A percentile compares a stretch with the other conserved stretches of the same genome.
Conservation (phyloP, 2,329 filamentous ascomycete genomes). For the Aspergillus novofumigatus region DNA sequence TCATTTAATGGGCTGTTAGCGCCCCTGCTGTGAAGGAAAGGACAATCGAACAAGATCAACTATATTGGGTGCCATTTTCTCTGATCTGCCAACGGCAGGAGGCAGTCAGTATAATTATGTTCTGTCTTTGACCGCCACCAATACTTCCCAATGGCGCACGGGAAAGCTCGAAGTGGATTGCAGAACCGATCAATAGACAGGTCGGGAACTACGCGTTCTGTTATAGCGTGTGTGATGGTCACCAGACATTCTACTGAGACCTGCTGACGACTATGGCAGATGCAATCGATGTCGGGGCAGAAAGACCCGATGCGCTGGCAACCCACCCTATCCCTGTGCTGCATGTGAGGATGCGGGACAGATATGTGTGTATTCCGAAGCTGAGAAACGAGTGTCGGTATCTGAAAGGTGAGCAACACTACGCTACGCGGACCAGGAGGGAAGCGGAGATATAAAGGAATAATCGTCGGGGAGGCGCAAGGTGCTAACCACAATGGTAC, state of each 20-base stretch:
- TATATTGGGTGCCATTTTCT: neutral
- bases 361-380: conserved; percentile 33
- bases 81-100: neutral
- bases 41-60: neutral
- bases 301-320: conserved; percentile 35
- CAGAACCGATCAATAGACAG: conserved; percentile 18
- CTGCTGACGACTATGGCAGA: conserved; percentile 11
- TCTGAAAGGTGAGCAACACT: conserved; percentile 27
- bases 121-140: neutral
- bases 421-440: neutral
- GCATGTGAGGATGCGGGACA: conserved; percentile 30
- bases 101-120: neutral
- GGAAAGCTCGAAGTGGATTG: conserved; percentile 4
- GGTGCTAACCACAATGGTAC: conserved; percentile 1
- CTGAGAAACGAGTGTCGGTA: conserved; percentile 33
- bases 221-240: conserved; percentile 24
- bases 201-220: conserved; percentile 18
- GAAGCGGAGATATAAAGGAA: neutral
- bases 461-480: neutral
- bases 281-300: conserved; percentile 36
- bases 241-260: neutral
- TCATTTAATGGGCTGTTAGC: neutral
- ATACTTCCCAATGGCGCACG: conserved; percentile 8
- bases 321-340: conserved; percentile 32
- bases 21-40: neutral